A percentile compares a stretch with the other conserved stretches of the same genome.
Evolutionary conservation across 2,329 filamentous ascomycete species (phyloP).

Genomic region (Fonsecaea pedrosoi): DNA sequence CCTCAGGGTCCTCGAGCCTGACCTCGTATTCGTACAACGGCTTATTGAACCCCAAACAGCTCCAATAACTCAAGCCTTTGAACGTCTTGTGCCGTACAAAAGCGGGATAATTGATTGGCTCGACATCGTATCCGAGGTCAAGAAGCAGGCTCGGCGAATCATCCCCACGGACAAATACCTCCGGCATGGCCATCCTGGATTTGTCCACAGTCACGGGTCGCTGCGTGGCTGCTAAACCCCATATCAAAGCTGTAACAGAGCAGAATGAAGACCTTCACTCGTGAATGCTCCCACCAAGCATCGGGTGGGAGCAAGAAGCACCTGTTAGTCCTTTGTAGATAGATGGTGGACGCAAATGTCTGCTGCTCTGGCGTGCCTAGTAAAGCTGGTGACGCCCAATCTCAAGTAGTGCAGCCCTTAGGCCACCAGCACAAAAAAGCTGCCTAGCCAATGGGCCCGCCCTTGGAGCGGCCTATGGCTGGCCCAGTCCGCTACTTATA

Average conservation of each 20-base stretch:
- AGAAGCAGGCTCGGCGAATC: neutral
- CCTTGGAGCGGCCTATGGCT: neutral
- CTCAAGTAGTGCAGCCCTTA: neutral
- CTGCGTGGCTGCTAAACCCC: neutral
- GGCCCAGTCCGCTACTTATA: neutral
- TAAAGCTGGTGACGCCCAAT: neutral
- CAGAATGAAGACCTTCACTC: neutral
- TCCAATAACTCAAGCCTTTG: neutral
- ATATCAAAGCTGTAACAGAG: neutral
- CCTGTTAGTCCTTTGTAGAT: neutral
- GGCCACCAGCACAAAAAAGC: neutral
- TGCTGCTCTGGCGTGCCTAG: neutral
- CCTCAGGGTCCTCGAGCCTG: too few relatives aligned
- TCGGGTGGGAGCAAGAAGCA: neutral
- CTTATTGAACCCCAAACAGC: neutral
- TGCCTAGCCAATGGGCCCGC: neutral
- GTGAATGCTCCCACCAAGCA: neutral
- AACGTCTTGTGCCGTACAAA: neutral
- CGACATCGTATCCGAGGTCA: too few relatives aligned
- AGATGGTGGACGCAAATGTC: neutral
- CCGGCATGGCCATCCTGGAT: neutral
- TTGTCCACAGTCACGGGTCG: neutral
- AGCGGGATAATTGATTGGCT: neutral
- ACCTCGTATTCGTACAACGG: neutral
- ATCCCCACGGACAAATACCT: neutral